Base-by-base conservation (phyloP, 2,329 filamentous ascomycete species). In the Madurella mycetomatis region DNA sequence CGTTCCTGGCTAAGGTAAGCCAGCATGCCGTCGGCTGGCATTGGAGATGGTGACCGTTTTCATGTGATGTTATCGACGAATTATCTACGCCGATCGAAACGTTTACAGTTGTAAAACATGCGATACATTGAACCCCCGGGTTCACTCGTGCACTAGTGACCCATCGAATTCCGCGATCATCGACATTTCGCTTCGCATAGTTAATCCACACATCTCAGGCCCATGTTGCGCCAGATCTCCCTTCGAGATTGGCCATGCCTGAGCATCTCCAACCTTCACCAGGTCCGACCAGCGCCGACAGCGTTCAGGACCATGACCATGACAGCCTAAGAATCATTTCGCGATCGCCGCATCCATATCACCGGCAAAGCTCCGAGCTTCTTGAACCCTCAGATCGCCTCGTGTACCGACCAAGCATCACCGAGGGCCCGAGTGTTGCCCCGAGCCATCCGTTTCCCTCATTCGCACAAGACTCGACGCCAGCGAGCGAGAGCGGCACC, bases 401-500 rank as follows among this genome's bases (percentile, higher is more conserved):
- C 60, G 55, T 67, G 68, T 56, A 57, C 58, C 51, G 64, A 18
- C 12, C 51, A 8, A 48, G 11, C 15, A 56, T 53, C 13, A 56
- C 60, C 16, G 51, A 62, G 39, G 61, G 63, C 45, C 56, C 61
- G 43, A 51, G 62, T 47, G 55, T 50, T 45, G 63, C 64, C 59
- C 30, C 56, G 5, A 56, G 53, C 11, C 60, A 62, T 25, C 56
- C 63, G 3, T 62, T 66, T 37, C 65, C 69, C 8, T 57, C 64
- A 43, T 71, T 75, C 58, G 69, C 73, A 54, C 78, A 76, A 59
- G 78, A 81, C 49, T 82, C 81, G 4, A 77, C 79, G 1, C 79
- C 84, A 1, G 82, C 82, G 11, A 96, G 90, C 69, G 92, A 96
- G 62, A 96, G 91, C 68, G 92, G 92, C 19, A 95, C 92, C 16